Percentiles rank a stretch among this genome's conserved stretches.
Conservation (phyloP, 176 grass and related monocot species). For the Poa annua region DNA sequence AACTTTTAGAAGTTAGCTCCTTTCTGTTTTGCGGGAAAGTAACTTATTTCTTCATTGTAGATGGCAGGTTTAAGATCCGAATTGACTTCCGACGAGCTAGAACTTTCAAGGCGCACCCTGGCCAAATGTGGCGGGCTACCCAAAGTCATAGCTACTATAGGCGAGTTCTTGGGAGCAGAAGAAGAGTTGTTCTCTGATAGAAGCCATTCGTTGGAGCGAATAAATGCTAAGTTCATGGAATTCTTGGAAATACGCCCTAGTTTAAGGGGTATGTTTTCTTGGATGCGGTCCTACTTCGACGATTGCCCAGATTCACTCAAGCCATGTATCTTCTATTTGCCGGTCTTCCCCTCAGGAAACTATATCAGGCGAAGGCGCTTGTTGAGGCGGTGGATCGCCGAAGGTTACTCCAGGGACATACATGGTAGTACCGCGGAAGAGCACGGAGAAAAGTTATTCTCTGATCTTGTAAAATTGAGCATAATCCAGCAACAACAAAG, state of each 20-base stretch:
- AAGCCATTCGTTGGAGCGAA: no score
- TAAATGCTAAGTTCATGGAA: background rate
- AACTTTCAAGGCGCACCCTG: no score
- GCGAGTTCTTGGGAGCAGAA: background rate
- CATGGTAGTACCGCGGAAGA: no score
- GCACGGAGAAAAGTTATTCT: background rate
- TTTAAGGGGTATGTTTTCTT: background rate
- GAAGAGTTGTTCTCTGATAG: no score
- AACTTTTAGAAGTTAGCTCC: no score
- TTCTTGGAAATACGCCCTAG: background rate
- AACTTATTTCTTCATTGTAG: no score
- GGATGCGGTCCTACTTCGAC: background rate
- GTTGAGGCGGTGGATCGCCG: constrained; percentile 41
- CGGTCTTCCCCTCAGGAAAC: background rate
- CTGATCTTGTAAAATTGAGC: background rate
- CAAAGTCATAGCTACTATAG: constrained; percentile 39
- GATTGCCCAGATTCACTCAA: constrained; percentile 12
- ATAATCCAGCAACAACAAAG: background rate
- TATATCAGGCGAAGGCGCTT: background rate
- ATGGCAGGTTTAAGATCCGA: no score
- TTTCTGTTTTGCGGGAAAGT: no score
- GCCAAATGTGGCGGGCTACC: constrained; percentile 32
- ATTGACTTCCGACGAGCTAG: no score
- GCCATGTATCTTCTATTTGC: constrained; percentile 34
- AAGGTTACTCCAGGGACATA: constrained; percentile 18